A percentile compares a stretch with the other conserved stretches of the same genome.
phyloP scores from a whole-genome alignment of 2,329 filamentous ascomycete species.

The Cephalotrichum gorgonifer region DNA sequence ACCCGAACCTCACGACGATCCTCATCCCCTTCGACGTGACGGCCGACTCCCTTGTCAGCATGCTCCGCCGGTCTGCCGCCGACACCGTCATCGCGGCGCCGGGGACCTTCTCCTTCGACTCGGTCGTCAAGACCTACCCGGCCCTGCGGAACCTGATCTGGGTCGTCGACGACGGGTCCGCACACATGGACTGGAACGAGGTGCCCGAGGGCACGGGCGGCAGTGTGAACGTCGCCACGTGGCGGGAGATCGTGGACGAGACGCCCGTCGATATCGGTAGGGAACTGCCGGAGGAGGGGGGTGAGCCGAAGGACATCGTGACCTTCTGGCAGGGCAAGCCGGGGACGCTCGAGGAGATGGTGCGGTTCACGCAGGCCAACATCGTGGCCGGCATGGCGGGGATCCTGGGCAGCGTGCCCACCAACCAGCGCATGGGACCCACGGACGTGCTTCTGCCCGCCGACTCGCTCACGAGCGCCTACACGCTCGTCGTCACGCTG shows the following conservation, averaged over 20 bases:
- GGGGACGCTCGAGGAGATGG: constrained; percentile 52
- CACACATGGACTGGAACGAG: constrained; percentile 92
- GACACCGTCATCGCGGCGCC: constrained; percentile 79
- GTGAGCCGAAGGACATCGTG: constrained; percentile 44
- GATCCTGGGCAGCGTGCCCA: constrained; percentile 66
- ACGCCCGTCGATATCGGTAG: constrained; percentile 44
- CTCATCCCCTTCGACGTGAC: constrained; percentile 75
- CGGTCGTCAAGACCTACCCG: constrained; percentile 57
- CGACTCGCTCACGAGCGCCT: constrained; percentile 68
- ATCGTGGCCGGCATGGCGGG: constrained; percentile 79
- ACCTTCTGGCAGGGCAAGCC: constrained; percentile 55
- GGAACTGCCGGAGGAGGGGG: constrained; percentile 53
- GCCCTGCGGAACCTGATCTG: constrained; percentile 72
- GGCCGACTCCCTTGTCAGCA: constrained; percentile 55
- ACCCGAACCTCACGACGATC: constrained; percentile 67
- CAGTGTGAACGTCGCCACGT: constrained; percentile 74
- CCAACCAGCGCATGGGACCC: constrained; percentile 59
- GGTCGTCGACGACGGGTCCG: constrained; percentile 85
- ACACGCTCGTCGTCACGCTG: constrained; percentile 70
- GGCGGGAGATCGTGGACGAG: constrained; percentile 80
- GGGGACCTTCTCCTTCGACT: constrained; percentile 73
- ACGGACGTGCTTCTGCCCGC: constrained; percentile 78
- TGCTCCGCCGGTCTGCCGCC: constrained; percentile 63
- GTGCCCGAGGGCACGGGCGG: constrained; percentile 67
- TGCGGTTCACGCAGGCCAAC: constrained; percentile 74